Conservation (phyloP, 1,284 basidiomycete genomes). For the Ganoderma leucocontextum region DNA sequence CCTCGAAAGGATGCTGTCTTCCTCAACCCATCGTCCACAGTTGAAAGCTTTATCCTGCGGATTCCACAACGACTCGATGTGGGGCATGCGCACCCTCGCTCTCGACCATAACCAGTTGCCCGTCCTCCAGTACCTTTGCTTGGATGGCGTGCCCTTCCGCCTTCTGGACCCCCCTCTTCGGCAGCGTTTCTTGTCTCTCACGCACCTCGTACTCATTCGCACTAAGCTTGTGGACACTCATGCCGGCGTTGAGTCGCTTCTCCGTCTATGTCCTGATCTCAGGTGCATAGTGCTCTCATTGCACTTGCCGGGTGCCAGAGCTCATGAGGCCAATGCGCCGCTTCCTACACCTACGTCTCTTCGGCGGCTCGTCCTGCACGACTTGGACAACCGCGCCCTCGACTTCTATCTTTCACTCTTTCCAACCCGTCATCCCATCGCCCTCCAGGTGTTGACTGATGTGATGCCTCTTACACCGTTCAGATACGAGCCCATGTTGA, state of each 20-base stretch:
- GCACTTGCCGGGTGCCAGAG: neutral
- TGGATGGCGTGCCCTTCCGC: neutral
- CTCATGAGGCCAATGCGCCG: neutral
- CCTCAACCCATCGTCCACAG: neutral
- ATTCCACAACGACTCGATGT: neutral
- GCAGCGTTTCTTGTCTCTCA: neutral
- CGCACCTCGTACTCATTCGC: neutral
- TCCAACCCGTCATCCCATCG: neutral
- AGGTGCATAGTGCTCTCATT: neutral
- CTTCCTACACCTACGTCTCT: neutral
- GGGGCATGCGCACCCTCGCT: neutral
- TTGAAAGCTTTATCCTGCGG: neutral
- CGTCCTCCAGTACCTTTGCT: neutral
- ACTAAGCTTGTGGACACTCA: neutral
- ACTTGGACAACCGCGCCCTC: neutral
- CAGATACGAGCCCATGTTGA: neutral
- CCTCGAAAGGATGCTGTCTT: neutral
- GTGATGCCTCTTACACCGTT: neutral
- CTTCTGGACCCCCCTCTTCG: neutral
- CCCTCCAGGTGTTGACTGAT: neutral
- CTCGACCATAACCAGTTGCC: neutral
- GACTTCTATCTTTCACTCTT: neutral
- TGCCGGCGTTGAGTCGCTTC: neutral
- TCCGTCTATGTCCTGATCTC: neutral
- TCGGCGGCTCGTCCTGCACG: neutral